Conservation (phyloP, 108 stramenopile genomes). For the Cyclotella baltica region DNA sequence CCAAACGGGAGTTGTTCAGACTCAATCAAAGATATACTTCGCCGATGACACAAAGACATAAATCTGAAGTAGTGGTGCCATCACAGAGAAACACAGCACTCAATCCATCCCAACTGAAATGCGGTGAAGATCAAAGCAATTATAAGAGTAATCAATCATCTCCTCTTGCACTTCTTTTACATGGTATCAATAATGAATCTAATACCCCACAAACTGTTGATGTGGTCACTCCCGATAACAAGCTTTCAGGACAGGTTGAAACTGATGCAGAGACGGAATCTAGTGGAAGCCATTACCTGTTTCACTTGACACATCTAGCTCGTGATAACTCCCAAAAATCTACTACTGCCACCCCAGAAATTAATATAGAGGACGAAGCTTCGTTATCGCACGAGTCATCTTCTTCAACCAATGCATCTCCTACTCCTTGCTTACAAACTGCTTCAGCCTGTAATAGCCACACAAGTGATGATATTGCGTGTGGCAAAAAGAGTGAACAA, state of each 20-base stretch:
- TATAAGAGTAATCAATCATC: background rate
- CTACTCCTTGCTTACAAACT: background rate
- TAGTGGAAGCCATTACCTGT: background rate
- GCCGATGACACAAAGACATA: background rate
- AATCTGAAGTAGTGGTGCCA: background rate
- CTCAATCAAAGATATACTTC: slow-evolving; percentile 10
- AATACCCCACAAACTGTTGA: background rate
- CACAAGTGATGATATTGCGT: background rate
- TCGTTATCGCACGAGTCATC: background rate
- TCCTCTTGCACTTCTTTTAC: background rate
- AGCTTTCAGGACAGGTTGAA: background rate
- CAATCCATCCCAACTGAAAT: background rate
- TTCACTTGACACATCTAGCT: slow-evolving; percentile 6
- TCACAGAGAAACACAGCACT: background rate
- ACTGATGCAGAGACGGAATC: background rate
- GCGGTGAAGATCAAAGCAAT: background rate
- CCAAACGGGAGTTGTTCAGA: background rate
- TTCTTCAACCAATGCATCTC: slow-evolving; percentile 6
- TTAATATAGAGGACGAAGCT: background rate
- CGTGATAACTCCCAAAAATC: background rate
- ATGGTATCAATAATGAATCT: background rate
- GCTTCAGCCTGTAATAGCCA: slow-evolving; percentile 2
- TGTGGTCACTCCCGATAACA: background rate
- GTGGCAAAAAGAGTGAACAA: background rate
- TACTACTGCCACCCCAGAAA: background rate